These are phyloP conservation scores for Chloris gayana DNA, from an alignment of 176 grass and related monocot genomes.

Conservation along the genomic window DNA sequence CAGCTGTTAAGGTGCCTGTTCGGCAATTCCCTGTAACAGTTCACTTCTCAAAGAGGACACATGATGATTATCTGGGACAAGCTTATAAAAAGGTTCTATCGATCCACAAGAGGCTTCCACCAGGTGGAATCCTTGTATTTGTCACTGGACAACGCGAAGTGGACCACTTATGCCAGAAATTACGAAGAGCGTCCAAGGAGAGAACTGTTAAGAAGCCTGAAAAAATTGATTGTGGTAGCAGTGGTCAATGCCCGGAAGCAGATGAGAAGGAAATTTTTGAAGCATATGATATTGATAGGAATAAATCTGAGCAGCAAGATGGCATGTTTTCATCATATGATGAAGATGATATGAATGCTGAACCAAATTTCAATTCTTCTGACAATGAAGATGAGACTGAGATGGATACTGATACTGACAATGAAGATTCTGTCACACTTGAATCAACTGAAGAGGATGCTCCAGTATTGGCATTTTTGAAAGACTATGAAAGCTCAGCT, in stretches of 20 bases:
- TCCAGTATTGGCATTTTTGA: constrained; percentile 69
- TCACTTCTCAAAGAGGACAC: constrained; percentile 88
- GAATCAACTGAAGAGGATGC: constrained; percentile 50
- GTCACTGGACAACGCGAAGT: constrained; percentile 97
- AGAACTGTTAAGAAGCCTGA: constrained; percentile 48
- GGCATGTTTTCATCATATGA: constrained; percentile 62
- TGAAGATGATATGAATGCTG: constrained; percentile 57
- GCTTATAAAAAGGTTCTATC: constrained; percentile 92
- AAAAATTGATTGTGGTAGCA: constrained; percentile 28
- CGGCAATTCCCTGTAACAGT: constrained; percentile 87
- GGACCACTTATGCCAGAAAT: constrained; percentile 82
- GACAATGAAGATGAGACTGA: constrained; percentile 69
- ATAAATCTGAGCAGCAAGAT: constrained; percentile 55
- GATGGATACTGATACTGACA: constrained; percentile 59
- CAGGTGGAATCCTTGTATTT: constrained; percentile 94
- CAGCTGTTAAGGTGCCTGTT: constrained; percentile 75
- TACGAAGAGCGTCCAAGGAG: constrained; percentile 55
- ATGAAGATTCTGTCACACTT: constrained; percentile 52
- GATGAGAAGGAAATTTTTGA: constrained; percentile 84
- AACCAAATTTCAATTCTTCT: constrained; percentile 58
- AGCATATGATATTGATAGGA: constrained; percentile 80
- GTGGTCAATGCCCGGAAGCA: constrained; percentile 48
- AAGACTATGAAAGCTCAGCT: constrained; percentile 57
- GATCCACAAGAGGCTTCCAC: constrained; percentile 89
- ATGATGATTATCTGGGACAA: constrained; percentile 82